phyloP scores from a whole-genome alignment of 805 yeast species.

The Kregervanrija fluxuum region DNA sequence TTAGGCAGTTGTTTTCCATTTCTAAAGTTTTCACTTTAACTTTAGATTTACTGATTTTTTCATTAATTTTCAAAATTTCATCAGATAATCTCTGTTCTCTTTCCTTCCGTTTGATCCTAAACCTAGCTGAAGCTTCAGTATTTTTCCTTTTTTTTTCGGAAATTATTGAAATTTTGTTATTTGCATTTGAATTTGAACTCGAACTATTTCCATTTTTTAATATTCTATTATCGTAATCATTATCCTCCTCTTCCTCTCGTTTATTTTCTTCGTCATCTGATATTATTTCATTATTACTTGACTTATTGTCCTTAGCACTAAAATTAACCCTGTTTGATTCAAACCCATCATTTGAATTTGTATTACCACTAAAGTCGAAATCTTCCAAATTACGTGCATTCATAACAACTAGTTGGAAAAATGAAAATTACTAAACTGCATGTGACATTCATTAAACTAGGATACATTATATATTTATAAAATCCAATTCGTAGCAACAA shows the following conservation, averaged over 20 bases:
- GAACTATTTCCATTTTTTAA: background rate
- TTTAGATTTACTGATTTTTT: conserved; percentile 38
- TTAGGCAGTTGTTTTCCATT: conserved; percentile 54
- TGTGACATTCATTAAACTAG: no score
- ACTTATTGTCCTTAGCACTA: no score
- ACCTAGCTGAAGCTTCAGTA: conserved; percentile 61
- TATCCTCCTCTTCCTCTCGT: background rate
- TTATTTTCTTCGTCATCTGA: background rate
- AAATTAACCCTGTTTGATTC: no score
- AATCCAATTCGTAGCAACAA: no score
- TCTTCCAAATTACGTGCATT: no score
- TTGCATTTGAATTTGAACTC: background rate
- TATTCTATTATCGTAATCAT: background rate
- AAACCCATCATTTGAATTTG: no score
- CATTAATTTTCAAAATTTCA: conserved; percentile 35
- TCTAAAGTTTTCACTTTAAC: conserved; percentile 44
- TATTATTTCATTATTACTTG: no score
- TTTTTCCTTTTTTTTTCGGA: conserved; percentile 50
- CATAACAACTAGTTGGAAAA: no score
- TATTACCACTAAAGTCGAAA: no score
- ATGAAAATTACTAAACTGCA: no score
- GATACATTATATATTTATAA: no score
- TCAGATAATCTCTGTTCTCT: conserved; percentile 54
- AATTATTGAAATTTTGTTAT: background rate
- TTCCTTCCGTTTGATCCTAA: conserved; percentile 53